Evolutionary conservation across 305 asterid genomes (phyloP), one percentile per base, ranked within the genome.

Genomic region (Fraxinus xanthoxyloides): DNA sequence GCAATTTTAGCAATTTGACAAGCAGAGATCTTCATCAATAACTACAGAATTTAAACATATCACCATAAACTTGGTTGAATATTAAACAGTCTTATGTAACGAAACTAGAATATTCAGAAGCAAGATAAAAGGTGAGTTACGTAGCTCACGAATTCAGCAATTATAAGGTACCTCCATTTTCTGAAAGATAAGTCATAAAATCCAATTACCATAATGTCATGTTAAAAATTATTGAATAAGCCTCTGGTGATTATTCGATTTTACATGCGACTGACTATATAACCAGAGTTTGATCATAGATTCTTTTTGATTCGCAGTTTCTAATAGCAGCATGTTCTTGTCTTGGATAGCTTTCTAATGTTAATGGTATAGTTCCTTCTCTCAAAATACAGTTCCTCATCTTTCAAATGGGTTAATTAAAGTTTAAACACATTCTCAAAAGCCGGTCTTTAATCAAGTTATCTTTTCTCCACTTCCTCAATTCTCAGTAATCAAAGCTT

Each of bases 11-110:
- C 91, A 40, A 89, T 86, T 83, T 92, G 97, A 82, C 76, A 87
- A 82, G 97, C 97, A 35, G 95, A 88, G 54, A 87, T 89, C 92
- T 90, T 92, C 92, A 87, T 89, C 94, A 94, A 81, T 26, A 95
- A 89, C 99, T 93, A 78, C 90, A 92, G 78, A 85, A 85, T 79
- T 19, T 61, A 65, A 48, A 40, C 34, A 65, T 3, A 9, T 56
- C 56, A 34, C 31, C 65, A 79, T 78, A 61, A 79, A 63, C 36
- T 51, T 26, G 35, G 76, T 69, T 72, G 67, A 36, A 61, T 15
- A 80, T 38, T 54, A 72, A 78, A 32, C 75, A 75, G 75, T 79
- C 81, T 78, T 46, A 73, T n/a, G 34, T 32, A 51, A 51, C 23
- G 7, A 34, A 9, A 32, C 59, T 72, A 19, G 70, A 79, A 67